phyloP scores from a whole-genome alignment of 1,139 yeast genomes.

The Blastobotrys persicus region DNA sequence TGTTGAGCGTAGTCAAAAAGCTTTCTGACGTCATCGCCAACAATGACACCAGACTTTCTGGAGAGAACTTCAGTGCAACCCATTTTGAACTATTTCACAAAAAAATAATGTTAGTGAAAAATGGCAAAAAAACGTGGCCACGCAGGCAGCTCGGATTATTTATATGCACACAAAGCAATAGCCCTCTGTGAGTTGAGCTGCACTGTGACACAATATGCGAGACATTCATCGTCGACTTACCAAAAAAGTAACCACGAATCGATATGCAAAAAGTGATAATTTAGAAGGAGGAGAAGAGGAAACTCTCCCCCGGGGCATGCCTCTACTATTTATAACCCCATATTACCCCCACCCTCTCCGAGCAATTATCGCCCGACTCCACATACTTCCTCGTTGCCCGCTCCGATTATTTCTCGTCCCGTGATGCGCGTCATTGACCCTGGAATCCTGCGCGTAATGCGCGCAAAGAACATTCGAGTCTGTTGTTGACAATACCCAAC shows the following conservation, averaged over 20 bases:
- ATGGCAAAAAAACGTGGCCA: not conserved
- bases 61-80: conserved; percentile 59
- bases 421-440: not conserved
- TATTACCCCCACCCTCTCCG: conserved; percentile 7
- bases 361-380: conserved; percentile 1
- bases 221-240: conserved; percentile 1
- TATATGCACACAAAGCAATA: conserved; percentile 1
- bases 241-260: not conserved
- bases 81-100: not conserved
- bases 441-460: not conserved
- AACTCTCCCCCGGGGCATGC: not conserved
- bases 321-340: not conserved
- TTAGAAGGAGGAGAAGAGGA: not conserved
- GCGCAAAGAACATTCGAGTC: not conserved
- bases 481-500: not conserved
- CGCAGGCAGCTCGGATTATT: conserved; percentile 4
- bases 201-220: conserved; percentile 9
- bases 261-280: not conserved
- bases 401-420: conserved; percentile 7
- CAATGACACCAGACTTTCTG: conserved; percentile 96
- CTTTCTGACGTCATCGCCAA: conserved; percentile 91
- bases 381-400: no score
- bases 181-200: not conserved
- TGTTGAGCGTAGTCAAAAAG: conserved; percentile 92
- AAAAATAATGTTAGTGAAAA: not conserved